These are phyloP conservation scores for Penicillium sp. DNA, from an alignment of 2,329 filamentous ascomycete species.

Conservation along the genomic window DNA sequence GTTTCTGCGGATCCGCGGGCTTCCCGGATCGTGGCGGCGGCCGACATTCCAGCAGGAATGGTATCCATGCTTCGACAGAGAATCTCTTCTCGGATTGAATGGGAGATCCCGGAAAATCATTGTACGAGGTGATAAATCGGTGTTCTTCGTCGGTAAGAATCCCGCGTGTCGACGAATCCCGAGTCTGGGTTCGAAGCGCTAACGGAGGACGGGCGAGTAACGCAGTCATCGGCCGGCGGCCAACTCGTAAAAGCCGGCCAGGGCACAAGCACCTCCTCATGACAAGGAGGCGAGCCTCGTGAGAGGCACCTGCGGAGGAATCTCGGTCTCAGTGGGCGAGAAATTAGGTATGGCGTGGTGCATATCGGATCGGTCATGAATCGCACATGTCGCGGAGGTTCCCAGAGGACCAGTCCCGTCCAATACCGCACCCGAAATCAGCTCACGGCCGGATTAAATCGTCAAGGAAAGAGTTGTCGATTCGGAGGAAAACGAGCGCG, in stretches of 20 bases:
- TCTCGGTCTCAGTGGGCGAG: slow-evolving; percentile 27
- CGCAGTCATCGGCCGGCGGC: slow-evolving; percentile 25
- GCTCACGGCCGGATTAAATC: neutral
- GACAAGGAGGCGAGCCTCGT: slow-evolving; percentile 33
- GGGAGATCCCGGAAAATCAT: slow-evolving; percentile 7
- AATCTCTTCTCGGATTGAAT: slow-evolving; percentile 19
- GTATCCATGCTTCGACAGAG: slow-evolving; percentile 33
- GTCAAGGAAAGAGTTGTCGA: neutral
- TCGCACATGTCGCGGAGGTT: slow-evolving; percentile 8
- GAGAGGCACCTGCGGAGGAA: slow-evolving; percentile 25
- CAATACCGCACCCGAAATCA: neutral
- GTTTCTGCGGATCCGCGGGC: slow-evolving; percentile 2
- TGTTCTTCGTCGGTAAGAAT: slow-evolving; percentile 18
- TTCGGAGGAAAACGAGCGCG: neutral
- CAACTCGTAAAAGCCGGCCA: slow-evolving; percentile 34
- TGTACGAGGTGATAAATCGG: slow-evolving; percentile 19
- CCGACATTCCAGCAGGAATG: slow-evolving; percentile 33
- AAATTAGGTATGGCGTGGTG: slow-evolving; percentile 13
- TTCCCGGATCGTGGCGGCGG: slow-evolving; percentile 1
- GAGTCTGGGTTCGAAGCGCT: slow-evolving; percentile 7
- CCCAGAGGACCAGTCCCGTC: neutral
- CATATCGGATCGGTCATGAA: slow-evolving; percentile 27
- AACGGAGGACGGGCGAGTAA: slow-evolving; percentile 12
- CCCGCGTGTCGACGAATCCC: slow-evolving; percentile 6
- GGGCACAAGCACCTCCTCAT: slow-evolving; percentile 41